phyloP scores from a whole-genome alignment of 108 stramenopile genomes.

The Pseudonitzschia multiseries region DNA sequence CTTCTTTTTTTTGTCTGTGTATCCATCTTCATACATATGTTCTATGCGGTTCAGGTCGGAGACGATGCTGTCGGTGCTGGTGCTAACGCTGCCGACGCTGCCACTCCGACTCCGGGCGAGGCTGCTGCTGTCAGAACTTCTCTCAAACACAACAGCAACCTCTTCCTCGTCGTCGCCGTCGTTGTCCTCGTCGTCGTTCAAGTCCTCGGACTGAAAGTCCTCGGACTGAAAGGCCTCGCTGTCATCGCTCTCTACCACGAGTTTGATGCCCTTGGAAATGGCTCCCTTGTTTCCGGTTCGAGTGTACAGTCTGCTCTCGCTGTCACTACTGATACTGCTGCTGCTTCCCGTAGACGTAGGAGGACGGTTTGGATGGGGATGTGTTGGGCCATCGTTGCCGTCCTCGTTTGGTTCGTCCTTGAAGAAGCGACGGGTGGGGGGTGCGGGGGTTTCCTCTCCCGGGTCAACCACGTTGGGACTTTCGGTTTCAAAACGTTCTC shows the following conservation, averaged over 20 bases:
- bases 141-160: not conserved
- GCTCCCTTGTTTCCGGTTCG: conserved; percentile 2
- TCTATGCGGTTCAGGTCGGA: not conserved
- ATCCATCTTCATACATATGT: not conserved
- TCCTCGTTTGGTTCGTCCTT: not conserved
- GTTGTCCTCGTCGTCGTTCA: conserved; percentile 3
- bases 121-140: not conserved
- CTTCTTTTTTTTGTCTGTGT: not conserved
- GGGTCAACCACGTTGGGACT: conserved; percentile 57
- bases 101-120: not conserved
- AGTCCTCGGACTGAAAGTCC: too few species aligned
- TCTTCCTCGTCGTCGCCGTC: conserved; percentile 8
- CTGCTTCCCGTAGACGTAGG: too few species aligned
- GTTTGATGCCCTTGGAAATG: not conserved
- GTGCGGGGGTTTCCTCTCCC: conserved; percentile 37
- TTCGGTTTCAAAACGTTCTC: conserved; percentile 41
- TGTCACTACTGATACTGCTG: not conserved
- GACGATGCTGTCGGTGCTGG: not conserved
- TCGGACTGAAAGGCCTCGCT: too few species aligned
- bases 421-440: conserved; percentile 5
- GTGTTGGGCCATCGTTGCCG: not conserved
- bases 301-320: not conserved
- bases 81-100: not conserved
- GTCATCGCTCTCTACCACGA: not conserved
- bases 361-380: too few species aligned